Conservation (phyloP, 192 early-diverging fungal genomes). For the Podila epicladia region DNA sequence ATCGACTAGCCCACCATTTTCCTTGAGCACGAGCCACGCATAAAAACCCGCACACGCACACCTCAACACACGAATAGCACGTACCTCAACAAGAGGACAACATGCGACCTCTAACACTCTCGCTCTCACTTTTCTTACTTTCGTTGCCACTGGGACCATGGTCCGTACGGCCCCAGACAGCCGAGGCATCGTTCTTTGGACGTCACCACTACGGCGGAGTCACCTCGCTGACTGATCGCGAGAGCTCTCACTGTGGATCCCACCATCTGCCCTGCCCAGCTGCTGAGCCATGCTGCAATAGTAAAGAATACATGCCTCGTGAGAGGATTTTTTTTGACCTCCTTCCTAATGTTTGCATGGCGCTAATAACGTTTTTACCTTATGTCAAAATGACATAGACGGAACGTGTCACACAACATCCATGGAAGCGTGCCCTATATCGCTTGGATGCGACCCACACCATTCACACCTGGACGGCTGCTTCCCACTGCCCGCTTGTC, state of each 20-base stretch:
- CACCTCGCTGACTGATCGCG: constrained; percentile 22
- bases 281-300: constrained; percentile 45
- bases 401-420: constrained; percentile 48
- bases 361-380: background rate
- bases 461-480: constrained; percentile 34
- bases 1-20: too few relatives aligned
- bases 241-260: constrained; percentile 26
- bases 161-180: background rate
- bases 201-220: background rate
- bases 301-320: constrained; percentile 4
- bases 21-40: background rate
- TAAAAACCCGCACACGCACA: background rate
- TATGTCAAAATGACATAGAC: constrained; percentile 8
- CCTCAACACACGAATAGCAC: background rate
- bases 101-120: constrained; percentile 15
- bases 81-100: background rate
- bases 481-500: constrained; percentile 35
- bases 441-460: constrained; percentile 30
- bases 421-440: constrained; percentile 34
- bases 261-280: constrained; percentile 39
- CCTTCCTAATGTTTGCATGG: background rate
- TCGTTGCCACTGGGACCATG: background rate
- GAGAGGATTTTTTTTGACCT: background rate
- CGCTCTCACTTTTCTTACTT: constrained; percentile 12
- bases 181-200: constrained; percentile 26